Evolutionary conservation across 208 protist genomes (phyloP), one percentile per base, ranked within the genome.

Genomic region (Tritrichomonas foetus): DNA sequence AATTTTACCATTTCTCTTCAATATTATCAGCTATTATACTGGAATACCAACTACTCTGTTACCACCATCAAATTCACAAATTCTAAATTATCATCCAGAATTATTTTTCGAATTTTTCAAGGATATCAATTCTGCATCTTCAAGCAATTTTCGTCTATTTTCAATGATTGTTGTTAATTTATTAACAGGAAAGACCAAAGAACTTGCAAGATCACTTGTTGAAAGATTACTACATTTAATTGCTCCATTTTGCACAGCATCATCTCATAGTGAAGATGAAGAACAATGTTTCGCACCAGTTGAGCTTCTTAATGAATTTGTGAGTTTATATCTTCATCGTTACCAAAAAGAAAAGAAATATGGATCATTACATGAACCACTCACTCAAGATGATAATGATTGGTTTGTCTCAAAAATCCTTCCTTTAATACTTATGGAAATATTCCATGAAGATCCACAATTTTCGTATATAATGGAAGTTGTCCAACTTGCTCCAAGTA

Each of bases 1-100:
- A 57, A 89, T 89, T 44, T 27, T 89, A 39, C 78, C 78, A n/a
- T 89, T 89, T 61, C 33, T 89, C 30, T 89, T 89, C 47, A 89
- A 89, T 50, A n/a, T 89, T 8, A 33, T 49, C 3, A 22, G 41
- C 5, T 44, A 14, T 39, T 49, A 89, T 50, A 33, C 57, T 27
- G 78, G 47, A 53, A 53, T 89, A 57, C 78, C 78, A 30, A 57
- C 78, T 33, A 36, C 78, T 8, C 16, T 89, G 20, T 36, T 89
- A 8, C 14, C 33, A 39, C 3, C 78, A 89, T 47, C 13, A 57
- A 20, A 57, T 53, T 22, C 41, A 20, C 78, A 53, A 55, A 47
- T 61, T 30, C 8, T 39, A 14, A 57, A 39, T 36, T 57, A 57
- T 61, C 41, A 53, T 36, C 47, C 41, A 39, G 78, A 89, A 57